Evolutionary conservation across 2,329 filamentous ascomycete species (phyloP), one percentile per base, ranked within the genome.

Genomic region (Talaromyces albobiverticillius): DNA sequence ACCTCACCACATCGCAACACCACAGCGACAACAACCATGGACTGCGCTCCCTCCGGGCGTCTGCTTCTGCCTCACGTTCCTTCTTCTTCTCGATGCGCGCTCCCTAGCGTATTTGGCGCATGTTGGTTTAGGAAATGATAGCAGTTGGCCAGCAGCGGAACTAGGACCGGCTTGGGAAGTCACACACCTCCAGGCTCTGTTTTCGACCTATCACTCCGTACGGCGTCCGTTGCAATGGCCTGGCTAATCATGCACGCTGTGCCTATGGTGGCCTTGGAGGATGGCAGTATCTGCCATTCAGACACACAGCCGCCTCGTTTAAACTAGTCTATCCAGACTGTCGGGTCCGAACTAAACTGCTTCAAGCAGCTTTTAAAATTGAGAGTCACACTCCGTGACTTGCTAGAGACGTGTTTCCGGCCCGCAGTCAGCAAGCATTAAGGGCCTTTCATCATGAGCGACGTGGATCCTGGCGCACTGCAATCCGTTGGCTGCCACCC

Each of bases 231-330:
- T n/a, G n/a, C n/a, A n/a, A n/a, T n/a, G n/a, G n/a, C n/a, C 48
- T 45, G 41, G 29, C 50, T 52, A 52, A 32, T 26, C 31, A 29
- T 46, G 50, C 50, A 52, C 22, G 41, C 49, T 26, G 23, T 42
- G 29, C 34, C 40, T 51, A 22, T 34, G 48, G 38, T 34, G 48
- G 48, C 38, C 48, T 40, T 5, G 47, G 36, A 51, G 48, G 11
- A 51, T 18, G 50, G 25, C 50, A 20, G 34, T 52, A 31, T 52
- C 50, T 52, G 50, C 50, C 50, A 52, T 36, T 46, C 50, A 65
- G 59, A 62, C 63, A 65, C 64, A 68, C 67, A 66, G 67, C 63
- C 61, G 57, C 50, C 59, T 67, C 60, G 64, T 65, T 65, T 56
- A 68, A n/a, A 67, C 63, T 60, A 59, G 60, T 60, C 55, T 60